Evolutionary conservation across 768 basidiomycete genomes (phyloP).

Genomic region (Kwoniella sp.): DNA sequence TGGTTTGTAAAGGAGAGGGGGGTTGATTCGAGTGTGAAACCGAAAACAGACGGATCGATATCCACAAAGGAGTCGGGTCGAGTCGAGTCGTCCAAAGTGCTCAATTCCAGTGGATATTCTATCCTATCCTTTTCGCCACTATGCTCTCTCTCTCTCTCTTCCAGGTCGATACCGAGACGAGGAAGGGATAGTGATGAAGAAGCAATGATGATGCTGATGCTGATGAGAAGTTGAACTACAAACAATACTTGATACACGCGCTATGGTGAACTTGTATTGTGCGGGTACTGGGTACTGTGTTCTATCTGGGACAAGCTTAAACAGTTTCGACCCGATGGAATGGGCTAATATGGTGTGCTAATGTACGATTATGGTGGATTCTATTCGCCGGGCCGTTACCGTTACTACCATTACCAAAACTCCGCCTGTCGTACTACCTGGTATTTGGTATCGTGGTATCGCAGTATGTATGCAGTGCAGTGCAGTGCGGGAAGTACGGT

Average conservation of each 20-base stretch:
- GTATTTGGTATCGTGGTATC: too few relatives aligned
- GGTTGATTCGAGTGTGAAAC: too few relatives aligned
- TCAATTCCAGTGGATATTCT: background rate
- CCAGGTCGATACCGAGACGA: background rate
- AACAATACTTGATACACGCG: background rate
- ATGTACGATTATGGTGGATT: background rate
- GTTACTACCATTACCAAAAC: background rate
- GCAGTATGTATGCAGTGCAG: too few relatives aligned
- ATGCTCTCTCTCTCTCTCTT: background rate
- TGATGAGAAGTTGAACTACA: background rate
- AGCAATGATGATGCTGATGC: background rate
- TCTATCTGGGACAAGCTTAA: background rate
- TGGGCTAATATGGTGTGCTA: background rate
- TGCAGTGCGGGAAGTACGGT: too few relatives aligned
- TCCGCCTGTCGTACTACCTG: background rate
- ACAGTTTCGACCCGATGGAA: conserved; percentile 1
- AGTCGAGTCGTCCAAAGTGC: background rate
- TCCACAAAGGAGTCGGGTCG: conserved; percentile 1
- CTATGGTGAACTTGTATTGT: too few relatives aligned
- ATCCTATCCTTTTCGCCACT: background rate
- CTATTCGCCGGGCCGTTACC: background rate
- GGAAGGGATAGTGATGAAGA: background rate
- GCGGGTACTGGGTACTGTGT: too few relatives aligned
- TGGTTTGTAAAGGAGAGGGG: background rate
- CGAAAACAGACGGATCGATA: background rate